Conservation (phyloP, 345 rosid species). For the Sonneratia caseolaris region DNA sequence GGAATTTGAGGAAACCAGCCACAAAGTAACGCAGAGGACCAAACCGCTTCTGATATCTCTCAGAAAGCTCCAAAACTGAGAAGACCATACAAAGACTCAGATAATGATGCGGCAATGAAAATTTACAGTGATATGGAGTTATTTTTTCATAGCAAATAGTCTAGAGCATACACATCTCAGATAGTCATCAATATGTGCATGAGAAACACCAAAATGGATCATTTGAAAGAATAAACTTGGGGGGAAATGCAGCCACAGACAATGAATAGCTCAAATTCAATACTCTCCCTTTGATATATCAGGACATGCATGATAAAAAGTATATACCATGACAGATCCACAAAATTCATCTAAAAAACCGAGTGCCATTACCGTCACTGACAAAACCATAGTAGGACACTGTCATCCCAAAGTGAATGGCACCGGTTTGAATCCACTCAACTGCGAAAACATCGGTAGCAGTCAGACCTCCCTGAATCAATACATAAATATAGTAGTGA, state of each 20-base stretch:
- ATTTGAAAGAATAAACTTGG: not conserved
- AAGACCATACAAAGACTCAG: constrained; percentile 11
- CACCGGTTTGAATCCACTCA: constrained; percentile 84
- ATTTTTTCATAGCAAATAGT: not conserved
- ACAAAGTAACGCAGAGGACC: constrained; percentile 96
- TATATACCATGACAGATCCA: not conserved
- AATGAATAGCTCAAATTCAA: not conserved
- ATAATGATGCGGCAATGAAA: not conserved
- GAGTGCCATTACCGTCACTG: constrained; percentile 60
- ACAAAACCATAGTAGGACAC: constrained; percentile 96
- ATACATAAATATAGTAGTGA: constrained; percentile 7
- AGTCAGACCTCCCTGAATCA: constrained; percentile 85
- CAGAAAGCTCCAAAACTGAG: constrained; percentile 90
- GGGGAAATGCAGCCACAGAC: not conserved
- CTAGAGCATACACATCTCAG: not conserved
- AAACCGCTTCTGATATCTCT: constrained; percentile 82
- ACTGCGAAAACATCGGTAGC: constrained; percentile 98
- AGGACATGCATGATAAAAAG: not conserved
- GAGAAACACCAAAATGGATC: not conserved
- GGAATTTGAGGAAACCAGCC: constrained; percentile 91
- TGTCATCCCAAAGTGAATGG: constrained; percentile 85
- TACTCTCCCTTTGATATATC: not conserved
- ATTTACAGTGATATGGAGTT: not conserved
- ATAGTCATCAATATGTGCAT: not conserved
- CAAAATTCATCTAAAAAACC: constrained; percentile 10